A percentile compares a stretch with the other conserved stretches of the same genome.
phyloP scores from a whole-genome alignment of 108 stramenopile genomes.

The Pseudonitzschia multiseries region DNA sequence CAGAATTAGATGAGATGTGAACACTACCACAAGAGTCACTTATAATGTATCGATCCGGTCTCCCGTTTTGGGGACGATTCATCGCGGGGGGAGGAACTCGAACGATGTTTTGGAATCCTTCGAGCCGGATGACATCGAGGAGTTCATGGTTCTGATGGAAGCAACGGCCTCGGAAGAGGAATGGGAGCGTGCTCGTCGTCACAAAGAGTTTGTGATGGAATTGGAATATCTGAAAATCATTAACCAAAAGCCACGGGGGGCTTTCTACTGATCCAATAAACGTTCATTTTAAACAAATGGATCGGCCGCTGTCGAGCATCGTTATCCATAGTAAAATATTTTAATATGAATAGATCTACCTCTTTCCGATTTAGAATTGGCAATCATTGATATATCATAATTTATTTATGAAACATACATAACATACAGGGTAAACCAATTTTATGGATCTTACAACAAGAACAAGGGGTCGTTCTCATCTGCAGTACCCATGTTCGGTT shows the following conservation, averaged over 20 bases:
- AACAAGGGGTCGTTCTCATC: slow-evolving; percentile 43
- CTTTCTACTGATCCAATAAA: not conserved
- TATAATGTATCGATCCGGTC: not conserved
- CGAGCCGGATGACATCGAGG: slow-evolving; percentile 3
- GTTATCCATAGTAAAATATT: too few species aligned
- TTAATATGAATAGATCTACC: too few species aligned
- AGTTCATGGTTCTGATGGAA: not conserved
- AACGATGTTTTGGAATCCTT: not conserved
- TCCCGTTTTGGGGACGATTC: not conserved
- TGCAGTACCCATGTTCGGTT: not conserved
- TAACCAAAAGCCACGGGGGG: not conserved
- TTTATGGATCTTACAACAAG: slow-evolving; percentile 33
- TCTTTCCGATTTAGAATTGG: too few species aligned
- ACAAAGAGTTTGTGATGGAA: not conserved
- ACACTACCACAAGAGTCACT: too few species aligned
- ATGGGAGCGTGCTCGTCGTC: slow-evolving; percentile 1
- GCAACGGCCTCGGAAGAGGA: slow-evolving; percentile 3
- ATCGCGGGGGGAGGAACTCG: not conserved
- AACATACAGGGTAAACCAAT: not conserved
- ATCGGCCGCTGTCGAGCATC: not conserved
- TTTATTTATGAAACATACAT: too few species aligned
- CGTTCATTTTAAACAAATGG: not conserved
- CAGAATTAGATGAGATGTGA: too few species aligned
- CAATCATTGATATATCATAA: too few species aligned
- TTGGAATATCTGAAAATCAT: not conserved